A percentile compares a stretch with the other conserved stretches of the same genome.
phyloP scores from a whole-genome alignment of 768 basidiomycete genomes.

The Suillus subaureus region DNA sequence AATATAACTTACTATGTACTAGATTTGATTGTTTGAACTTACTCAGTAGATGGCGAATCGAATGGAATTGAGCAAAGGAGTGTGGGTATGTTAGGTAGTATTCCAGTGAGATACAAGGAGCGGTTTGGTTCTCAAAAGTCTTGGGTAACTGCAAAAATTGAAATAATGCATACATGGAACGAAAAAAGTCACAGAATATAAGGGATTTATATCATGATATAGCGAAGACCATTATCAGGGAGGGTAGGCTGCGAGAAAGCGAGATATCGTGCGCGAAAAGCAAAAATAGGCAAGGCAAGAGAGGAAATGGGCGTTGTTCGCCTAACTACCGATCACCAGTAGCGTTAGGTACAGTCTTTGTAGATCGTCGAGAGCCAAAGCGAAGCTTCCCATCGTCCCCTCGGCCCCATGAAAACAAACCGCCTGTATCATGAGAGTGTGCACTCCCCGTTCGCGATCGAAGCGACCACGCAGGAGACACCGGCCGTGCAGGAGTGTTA shows the following conservation, averaged over 20 bases:
- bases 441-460: constrained; percentile 78
- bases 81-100: neutral
- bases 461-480: constrained; percentile 85
- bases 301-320: neutral
- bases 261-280: constrained; percentile 15
- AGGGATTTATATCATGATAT: constrained; percentile 21
- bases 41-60: neutral
- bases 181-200: constrained; percentile 18
- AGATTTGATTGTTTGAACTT: neutral
- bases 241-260: constrained; percentile 29
- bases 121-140: neutral
- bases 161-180: constrained; percentile 34
- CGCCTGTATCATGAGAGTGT: constrained; percentile 66
- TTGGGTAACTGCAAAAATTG: constrained; percentile 16
- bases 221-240: constrained; percentile 33
- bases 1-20: neutral
- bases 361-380: constrained; percentile 73
- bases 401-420: constrained; percentile 71
- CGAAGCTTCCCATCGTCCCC: constrained; percentile 66
- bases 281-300: constrained; percentile 8
- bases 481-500: constrained; percentile 54
- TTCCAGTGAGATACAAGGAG: constrained; percentile 8
- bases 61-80: constrained; percentile 3
- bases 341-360: constrained; percentile 37
- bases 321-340: constrained; percentile 27